These are phyloP conservation scores for Solanum lycopersicoides DNA, from an alignment of 257 asterid species.

Conservation along the genomic window DNA sequence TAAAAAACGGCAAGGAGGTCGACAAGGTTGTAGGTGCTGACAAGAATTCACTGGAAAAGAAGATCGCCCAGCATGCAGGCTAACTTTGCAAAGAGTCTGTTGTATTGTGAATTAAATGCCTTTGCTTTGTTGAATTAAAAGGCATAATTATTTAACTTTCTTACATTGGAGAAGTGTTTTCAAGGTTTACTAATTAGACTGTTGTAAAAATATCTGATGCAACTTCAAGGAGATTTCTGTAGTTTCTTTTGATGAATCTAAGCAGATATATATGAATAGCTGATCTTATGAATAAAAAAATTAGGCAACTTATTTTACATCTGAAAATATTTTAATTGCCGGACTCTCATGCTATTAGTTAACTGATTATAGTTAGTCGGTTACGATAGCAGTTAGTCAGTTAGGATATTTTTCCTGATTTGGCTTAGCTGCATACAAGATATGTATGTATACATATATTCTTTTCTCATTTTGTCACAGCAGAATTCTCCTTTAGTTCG, in stretches of 20 bases:
- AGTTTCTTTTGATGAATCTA: background rate
- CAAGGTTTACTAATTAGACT: background rate
- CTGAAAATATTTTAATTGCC: background rate
- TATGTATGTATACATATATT: no score
- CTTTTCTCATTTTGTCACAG: no score
- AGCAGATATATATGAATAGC: background rate
- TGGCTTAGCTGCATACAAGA: background rate
- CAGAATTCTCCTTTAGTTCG: no score
- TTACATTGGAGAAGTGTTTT: background rate
- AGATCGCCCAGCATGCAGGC: constrained; percentile 41
- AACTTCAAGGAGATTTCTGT: background rate
- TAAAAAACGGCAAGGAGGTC: constrained; percentile 51
- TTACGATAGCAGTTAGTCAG: background rate
- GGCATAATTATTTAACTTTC: background rate
- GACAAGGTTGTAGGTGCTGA: constrained; percentile 54
- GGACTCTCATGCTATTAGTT: background rate
- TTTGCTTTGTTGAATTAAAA: background rate
- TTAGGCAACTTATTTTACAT: no score
- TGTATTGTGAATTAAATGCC: background rate
- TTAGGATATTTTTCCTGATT: background rate
- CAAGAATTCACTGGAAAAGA: constrained; percentile 37
- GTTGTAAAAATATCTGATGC: background rate
- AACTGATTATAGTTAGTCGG: background rate
- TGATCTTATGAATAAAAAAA: background rate
- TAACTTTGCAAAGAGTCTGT: background rate